Base-by-base conservation (phyloP, 495 filamentous ascomycete species). In the Hypoxylon perforatum region DNA sequence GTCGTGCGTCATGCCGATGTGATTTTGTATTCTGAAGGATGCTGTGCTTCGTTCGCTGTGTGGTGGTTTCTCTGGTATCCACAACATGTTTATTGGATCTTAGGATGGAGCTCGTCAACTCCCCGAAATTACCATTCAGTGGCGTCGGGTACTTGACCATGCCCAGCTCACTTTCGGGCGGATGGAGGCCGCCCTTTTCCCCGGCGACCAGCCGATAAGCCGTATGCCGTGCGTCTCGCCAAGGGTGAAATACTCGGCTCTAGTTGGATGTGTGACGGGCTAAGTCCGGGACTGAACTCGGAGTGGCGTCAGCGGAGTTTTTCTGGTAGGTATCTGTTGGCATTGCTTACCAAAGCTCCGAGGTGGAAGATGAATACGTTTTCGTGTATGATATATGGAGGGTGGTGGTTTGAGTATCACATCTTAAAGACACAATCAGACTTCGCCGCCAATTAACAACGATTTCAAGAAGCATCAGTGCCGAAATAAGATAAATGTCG, bases 121-220 rank as follows among this genome's bases (percentile, higher is more conserved):
- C 11, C 2, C 7, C 30, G 30, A 33, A 33, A 9, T 33, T 33
- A 33, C 30, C 30, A 9, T 5, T 8, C 8, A 8, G 25, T 28
- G 51, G 57, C n/a, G 52, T 45, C 1, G 33, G 17, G 39, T 33
- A 35, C 15, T 30, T n/a, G 17, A 28, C 36, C 3, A 63, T 21
- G 25, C 42, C 65, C 15, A 63, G 28, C 49, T 60, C 65, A 5
- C 49, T 30, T 25, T 52, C 65, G 3, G 23, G 19, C 3, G 25
- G 50, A 36, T 12, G 60, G 19, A 55, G 60, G 15, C 60, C 54
- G 15, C 59, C n/a, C 11, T 50, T 48, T 1, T 19, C 42, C 54
- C 58, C 58, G 15, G 53, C 65, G 2, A 68, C 54, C 58, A 63
- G 15, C 58, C 65, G 2, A 68, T 48, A 14, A 68, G 28, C 52